A percentile compares a stretch with the other conserved stretches of the same genome.
Evolutionary conservation across 345 rosid genomes (phyloP).

Genomic region (Pseudoturritis turrita): DNA sequence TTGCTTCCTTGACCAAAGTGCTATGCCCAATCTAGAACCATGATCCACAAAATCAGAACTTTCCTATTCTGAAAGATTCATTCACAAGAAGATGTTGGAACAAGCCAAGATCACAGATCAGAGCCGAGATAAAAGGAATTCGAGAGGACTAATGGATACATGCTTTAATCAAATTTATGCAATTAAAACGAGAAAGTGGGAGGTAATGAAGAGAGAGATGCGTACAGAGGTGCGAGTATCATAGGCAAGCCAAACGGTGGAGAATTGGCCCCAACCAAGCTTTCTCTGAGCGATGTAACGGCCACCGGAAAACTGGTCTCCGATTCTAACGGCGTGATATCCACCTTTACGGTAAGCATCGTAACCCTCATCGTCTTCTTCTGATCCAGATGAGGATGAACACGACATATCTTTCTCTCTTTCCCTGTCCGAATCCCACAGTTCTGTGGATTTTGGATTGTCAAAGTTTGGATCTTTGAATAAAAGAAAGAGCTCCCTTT

Average conservation of each 20-base stretch:
- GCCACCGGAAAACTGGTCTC: slow-evolving; percentile 78
- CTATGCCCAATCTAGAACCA: background rate
- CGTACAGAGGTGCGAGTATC: slow-evolving; percentile 76
- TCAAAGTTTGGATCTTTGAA: slow-evolving; percentile 31
- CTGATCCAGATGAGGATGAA: slow-evolving; percentile 92
- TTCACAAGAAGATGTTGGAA: background rate
- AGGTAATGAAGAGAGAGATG: slow-evolving; percentile 1
- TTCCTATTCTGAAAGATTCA: background rate
- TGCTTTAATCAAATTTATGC: too few relatives aligned
- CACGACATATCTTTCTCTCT: slow-evolving; percentile 48
- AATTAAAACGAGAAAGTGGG: background rate
- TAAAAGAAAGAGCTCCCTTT: slow-evolving; percentile 12
- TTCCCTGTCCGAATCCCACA: slow-evolving; percentile 10
- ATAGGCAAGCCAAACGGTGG: slow-evolving; percentile 99
- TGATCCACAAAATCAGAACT: slow-evolving; percentile 1
- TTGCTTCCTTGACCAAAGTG: background rate
- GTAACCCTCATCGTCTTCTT: slow-evolving; percentile 87
- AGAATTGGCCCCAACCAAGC: slow-evolving; percentile 99
- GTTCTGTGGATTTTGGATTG: background rate
- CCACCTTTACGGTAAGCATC: slow-evolving; percentile 96
- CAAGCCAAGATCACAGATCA: slow-evolving; percentile 10
- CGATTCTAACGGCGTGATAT: slow-evolving; percentile 92
- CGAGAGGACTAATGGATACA: background rate
- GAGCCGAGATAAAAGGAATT: background rate
- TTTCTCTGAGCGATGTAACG: slow-evolving; percentile 93